Evolutionary conservation across 805 yeast species (phyloP).

Genomic region (Cyberlindnera nakhonratchasimensis): DNA sequence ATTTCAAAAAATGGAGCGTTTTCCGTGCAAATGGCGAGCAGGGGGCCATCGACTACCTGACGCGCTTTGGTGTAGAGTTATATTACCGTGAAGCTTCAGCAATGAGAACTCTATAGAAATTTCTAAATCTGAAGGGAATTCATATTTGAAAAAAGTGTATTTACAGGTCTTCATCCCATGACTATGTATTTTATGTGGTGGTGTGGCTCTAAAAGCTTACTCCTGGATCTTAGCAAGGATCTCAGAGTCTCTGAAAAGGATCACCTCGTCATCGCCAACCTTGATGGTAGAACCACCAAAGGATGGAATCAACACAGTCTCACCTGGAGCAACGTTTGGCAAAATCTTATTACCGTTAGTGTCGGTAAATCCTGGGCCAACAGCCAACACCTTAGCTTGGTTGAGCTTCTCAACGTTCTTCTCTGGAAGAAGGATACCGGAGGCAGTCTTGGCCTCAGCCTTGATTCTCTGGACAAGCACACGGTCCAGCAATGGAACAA

Average conservation of each 20-base stretch:
- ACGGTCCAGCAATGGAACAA: conserved; percentile 93
- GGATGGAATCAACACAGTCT: conserved; percentile 88
- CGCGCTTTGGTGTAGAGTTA: conserved; percentile 50
- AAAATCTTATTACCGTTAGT: conserved; percentile 68
- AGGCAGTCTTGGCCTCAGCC: conserved; percentile 86
- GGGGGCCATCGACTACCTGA: conserved; percentile 42
- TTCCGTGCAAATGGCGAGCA: conserved; percentile 52
- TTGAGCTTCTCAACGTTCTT: conserved; percentile 92
- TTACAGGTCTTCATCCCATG: conserved; percentile 15
- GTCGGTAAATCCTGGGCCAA: conserved; percentile 90
- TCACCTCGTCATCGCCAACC: conserved; percentile 76
- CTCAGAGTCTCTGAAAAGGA: conserved; percentile 90
- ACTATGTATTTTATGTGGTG: conserved; percentile 1
- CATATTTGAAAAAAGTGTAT: conserved; percentile 3
- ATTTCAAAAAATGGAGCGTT: conserved; percentile 68
- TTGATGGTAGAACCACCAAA: conserved; percentile 91
- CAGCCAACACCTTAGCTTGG: conserved; percentile 88
- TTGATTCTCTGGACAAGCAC: conserved; percentile 92
- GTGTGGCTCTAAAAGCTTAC: conserved; percentile 24
- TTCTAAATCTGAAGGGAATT: neutral
- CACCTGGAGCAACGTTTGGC: conserved; percentile 83
- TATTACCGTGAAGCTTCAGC: conserved; percentile 48
- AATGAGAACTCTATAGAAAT: neutral
- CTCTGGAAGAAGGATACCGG: conserved; percentile 93
- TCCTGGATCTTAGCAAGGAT: conserved; percentile 89